Evolutionary conservation across 305 asterid species (phyloP).

Genomic region (Stenogyne calaminthoides): DNA sequence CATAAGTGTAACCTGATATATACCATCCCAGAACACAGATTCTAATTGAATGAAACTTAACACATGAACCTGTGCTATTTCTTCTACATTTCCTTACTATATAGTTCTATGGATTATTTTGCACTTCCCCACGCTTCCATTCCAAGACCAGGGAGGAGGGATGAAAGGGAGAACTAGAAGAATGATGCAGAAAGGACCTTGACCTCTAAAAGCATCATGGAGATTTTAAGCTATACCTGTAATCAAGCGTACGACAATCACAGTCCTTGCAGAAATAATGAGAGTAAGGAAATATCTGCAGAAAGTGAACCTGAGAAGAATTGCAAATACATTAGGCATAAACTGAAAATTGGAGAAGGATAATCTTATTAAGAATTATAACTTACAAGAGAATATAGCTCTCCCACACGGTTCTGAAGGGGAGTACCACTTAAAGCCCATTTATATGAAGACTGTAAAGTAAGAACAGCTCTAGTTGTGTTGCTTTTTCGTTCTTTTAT

Average conservation of each 20-base stretch:
- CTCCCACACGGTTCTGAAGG: conserved; percentile 97
- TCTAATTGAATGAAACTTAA: conserved; percentile 12
- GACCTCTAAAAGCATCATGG: conserved; percentile 17
- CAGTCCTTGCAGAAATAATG: conserved; percentile 92
- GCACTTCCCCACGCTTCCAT: neutral
- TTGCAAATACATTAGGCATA: conserved; percentile 28
- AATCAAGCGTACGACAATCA: conserved; percentile 76
- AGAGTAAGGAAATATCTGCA: conserved; percentile 78
- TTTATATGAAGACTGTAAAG: conserved; percentile 72
- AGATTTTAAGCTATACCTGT: conserved; percentile 56
- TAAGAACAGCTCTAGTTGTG: conserved; percentile 86
- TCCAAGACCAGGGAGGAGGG: neutral
- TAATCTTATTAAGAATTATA: conserved; percentile 14
- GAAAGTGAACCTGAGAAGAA: conserved; percentile 75
- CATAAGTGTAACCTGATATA: neutral
- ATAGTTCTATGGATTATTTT: neutral
- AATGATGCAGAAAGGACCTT: neutral
- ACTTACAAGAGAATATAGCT: conserved; percentile 95
- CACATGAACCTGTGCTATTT: neutral
- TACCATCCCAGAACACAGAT: conserved; percentile 1
- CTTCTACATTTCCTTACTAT: neutral
- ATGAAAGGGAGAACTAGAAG: neutral
- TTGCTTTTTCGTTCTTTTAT: conserved; percentile 81
- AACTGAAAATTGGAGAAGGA: conserved; percentile 8
- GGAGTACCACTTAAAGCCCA: conserved; percentile 99